Conservation (phyloP, 2,329 filamentous ascomycete genomes). For the Alternaria ethzedia region DNA sequence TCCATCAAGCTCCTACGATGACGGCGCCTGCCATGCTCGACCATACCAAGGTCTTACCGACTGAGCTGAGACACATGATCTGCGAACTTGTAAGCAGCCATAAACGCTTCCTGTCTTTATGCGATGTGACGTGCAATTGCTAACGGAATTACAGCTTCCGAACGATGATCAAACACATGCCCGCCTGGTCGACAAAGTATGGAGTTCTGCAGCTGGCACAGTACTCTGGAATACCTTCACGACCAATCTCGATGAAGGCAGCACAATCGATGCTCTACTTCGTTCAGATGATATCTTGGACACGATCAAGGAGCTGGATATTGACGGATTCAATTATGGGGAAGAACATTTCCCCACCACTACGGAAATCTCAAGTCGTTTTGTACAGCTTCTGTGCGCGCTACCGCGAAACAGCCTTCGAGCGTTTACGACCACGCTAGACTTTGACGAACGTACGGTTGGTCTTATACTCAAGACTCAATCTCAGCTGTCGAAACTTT, state of each 20-base stretch:
- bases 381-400: background rate
- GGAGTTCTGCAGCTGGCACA: background rate
- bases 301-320: background rate
- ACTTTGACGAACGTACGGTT: background rate
- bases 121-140: background rate
- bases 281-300: background rate
- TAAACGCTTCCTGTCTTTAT: background rate
- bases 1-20: background rate
- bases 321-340: background rate
- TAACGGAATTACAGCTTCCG: background rate
- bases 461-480: background rate
- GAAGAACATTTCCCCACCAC: background rate
- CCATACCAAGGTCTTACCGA: background rate
- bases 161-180: background rate
- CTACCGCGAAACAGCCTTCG: background rate
- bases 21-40: background rate
- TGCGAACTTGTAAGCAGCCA: background rate
- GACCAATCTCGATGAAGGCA: background rate
- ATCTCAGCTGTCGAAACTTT: background rate
- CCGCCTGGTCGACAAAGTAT: background rate
- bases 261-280: background rate
- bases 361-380: background rate
- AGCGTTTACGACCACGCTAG: background rate
- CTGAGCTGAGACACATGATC: background rate
- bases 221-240: background rate